A percentile compares a stretch with the other conserved stretches of the same genome.
phyloP scores from a whole-genome alignment of 2,329 filamentous ascomycete species.

The Myriangium duriaei region DNA sequence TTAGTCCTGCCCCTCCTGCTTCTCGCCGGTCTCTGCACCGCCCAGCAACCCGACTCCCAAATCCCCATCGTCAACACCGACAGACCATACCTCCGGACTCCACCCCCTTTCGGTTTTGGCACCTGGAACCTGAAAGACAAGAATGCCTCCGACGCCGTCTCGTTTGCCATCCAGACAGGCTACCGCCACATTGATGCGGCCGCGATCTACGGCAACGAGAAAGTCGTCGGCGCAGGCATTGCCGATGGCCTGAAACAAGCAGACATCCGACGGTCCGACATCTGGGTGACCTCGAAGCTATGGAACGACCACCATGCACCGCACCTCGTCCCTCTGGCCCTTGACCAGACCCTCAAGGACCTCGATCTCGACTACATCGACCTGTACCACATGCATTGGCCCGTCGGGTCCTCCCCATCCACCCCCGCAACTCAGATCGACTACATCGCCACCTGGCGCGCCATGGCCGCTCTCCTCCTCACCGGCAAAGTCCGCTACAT shows the following conservation, averaged over 20 bases:
- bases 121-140: constrained; percentile 26
- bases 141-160: constrained; percentile 26
- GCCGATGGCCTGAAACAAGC: constrained; percentile 22
- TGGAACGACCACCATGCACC: constrained; percentile 27
- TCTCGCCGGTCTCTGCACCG: constrained; percentile 14
- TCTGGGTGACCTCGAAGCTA: constrained; percentile 29
- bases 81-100: constrained; percentile 16
- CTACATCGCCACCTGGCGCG: constrained; percentile 46
- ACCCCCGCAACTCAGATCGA: constrained; percentile 16
- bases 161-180: constrained; percentile 32
- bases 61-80: constrained; percentile 14
- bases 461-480: constrained; percentile 47
- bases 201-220: constrained; percentile 32
- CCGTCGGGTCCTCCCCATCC: constrained; percentile 17
- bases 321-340: constrained; percentile 18
- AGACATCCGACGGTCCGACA: constrained; percentile 22
- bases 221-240: constrained; percentile 32
- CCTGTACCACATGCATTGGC: constrained; percentile 36
- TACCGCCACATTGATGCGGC: constrained; percentile 43
- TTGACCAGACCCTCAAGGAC: constrained; percentile 28
- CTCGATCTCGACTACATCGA: constrained; percentile 30
- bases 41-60: constrained; percentile 14
- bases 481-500: constrained; percentile 56
- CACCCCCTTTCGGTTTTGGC: constrained; percentile 26
- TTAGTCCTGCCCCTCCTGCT: constrained; percentile 15